Conservation (phyloP, 176 grass and related monocot genomes). For the Hyparrhenia diplandra region DNA sequence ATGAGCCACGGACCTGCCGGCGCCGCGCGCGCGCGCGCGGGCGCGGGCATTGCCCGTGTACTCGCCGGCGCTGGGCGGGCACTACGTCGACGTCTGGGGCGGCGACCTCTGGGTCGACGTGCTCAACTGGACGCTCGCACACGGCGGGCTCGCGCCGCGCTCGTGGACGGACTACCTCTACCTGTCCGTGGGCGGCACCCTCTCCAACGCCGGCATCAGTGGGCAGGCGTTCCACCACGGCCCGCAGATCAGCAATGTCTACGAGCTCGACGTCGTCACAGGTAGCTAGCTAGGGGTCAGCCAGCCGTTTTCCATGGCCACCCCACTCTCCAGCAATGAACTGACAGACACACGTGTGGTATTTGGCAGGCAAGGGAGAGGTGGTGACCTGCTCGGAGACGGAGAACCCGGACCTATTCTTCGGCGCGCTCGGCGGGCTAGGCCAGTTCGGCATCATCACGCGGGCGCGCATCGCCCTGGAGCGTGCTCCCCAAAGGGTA, state of each 20-base stretch:
- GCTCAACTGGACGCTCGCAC: slow-evolving; percentile 74
- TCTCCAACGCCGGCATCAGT: slow-evolving; percentile 92
- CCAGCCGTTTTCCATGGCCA: background rate
- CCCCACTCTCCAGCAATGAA: background rate
- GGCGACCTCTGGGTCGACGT: slow-evolving; percentile 86
- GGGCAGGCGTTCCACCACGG: slow-evolving; percentile 90
- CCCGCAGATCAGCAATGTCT: slow-evolving; percentile 77
- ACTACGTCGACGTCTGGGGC: slow-evolving; percentile 90
- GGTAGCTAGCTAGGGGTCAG: background rate
- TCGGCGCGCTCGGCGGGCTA: slow-evolving; percentile 76
- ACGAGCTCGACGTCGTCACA: slow-evolving; percentile 86
- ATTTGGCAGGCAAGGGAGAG: slow-evolving; percentile 66
- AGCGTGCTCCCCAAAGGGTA: slow-evolving; percentile 81
- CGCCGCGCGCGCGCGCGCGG: background rate
- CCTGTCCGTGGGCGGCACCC: slow-evolving; percentile 88
- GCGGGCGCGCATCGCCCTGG: slow-evolving; percentile 86
- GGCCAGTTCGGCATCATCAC: slow-evolving; percentile 96
- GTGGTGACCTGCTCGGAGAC: slow-evolving; percentile 73
- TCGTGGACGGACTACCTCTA: slow-evolving; percentile 97
- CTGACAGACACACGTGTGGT: background rate
- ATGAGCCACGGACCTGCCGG: slow-evolving; percentile 57
- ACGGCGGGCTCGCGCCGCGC: slow-evolving; percentile 74
- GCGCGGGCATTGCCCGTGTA: slow-evolving; percentile 49
- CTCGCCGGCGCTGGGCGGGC: slow-evolving; percentile 42
- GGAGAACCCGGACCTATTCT: slow-evolving; percentile 67